A percentile compares a stretch with the other conserved stretches of the same genome.
These are phyloP conservation scores for Boletellus ananiceps DNA, from an alignment of 768 basidiomycete genomes.

Conservation along the genomic window DNA sequence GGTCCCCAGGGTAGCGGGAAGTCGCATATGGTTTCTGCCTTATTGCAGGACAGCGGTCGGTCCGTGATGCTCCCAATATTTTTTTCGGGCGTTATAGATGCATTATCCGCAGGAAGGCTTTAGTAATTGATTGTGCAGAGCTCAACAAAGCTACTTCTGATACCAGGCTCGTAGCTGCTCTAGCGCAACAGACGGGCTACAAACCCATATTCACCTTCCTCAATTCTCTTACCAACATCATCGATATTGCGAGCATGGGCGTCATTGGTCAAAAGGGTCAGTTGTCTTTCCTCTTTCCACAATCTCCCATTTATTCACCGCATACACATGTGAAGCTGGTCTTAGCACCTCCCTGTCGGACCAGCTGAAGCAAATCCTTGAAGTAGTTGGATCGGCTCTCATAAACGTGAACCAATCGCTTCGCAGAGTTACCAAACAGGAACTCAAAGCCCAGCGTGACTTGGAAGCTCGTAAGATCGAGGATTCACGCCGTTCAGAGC, in stretches of 20 bases:
- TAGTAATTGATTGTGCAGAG: constrained; percentile 81
- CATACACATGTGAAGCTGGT: constrained; percentile 51
- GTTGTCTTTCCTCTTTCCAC: neutral
- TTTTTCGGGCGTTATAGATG: neutral
- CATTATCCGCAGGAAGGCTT: constrained; percentile 45
- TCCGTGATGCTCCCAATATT: constrained; percentile 17
- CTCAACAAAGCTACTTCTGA: constrained; percentile 71
- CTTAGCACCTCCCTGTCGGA: constrained; percentile 73
- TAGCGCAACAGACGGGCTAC: constrained; percentile 85
- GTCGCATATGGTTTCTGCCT: constrained; percentile 48
- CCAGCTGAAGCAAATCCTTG: constrained; percentile 81
- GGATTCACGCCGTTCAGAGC: constrained; percentile 37
- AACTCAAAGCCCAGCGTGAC: constrained; percentile 36
- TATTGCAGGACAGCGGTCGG: constrained; percentile 54
- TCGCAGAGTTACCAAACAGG: constrained; percentile 38
- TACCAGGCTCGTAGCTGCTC: constrained; percentile 53
- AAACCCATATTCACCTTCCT: constrained; percentile 86
- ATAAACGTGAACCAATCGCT: constrained; percentile 55
- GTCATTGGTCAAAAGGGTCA: constrained; percentile 93
- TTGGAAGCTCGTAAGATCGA: constrained; percentile 35
- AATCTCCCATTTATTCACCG: neutral
- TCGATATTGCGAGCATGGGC: constrained; percentile 90
- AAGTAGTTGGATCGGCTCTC: constrained; percentile 70
- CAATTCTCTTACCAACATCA: constrained; percentile 71
- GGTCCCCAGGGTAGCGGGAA: constrained; percentile 87